These are phyloP conservation scores for Nemania diffusa DNA, from an alignment of 2,329 filamentous ascomycete genomes.

Conservation along the genomic window DNA sequence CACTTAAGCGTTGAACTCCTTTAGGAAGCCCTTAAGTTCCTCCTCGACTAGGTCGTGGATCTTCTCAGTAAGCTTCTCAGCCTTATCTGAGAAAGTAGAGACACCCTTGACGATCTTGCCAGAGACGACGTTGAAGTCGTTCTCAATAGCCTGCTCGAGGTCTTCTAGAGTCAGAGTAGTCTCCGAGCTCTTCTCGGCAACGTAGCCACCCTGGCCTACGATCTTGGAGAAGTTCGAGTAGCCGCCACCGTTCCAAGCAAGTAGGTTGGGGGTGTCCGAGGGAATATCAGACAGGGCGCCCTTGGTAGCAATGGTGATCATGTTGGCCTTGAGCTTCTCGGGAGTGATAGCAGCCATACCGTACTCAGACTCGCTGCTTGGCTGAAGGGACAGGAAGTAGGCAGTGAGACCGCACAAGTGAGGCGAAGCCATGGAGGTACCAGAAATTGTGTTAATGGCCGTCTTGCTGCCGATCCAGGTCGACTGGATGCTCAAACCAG, in stretches of 20 bases:
- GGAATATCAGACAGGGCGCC: constrained; percentile 85
- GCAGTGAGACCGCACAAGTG: constrained; percentile 96
- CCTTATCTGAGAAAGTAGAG: constrained; percentile 64
- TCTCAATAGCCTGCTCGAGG: constrained; percentile 68
- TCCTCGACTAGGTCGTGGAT: constrained; percentile 70
- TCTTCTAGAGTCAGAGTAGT: constrained; percentile 62
- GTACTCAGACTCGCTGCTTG: constrained; percentile 87
- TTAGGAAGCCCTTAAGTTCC: constrained; percentile 69
- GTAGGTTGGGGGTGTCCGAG: constrained; percentile 87
- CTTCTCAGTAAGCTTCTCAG: constrained; percentile 71
- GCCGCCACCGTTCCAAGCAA: constrained; percentile 99
- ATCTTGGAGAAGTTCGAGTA: constrained; percentile 90
- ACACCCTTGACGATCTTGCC: constrained; percentile 66
- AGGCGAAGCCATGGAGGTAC: constrained; percentile 98
- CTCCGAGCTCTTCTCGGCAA: constrained; percentile 57
- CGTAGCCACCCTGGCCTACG: constrained; percentile 77
- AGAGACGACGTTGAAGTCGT: constrained; percentile 69
- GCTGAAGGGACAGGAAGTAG: constrained; percentile 98
- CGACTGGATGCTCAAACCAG: constrained; percentile 94
- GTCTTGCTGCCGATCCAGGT: constrained; percentile 98
- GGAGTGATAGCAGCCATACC: constrained; percentile 90
- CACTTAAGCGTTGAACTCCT: constrained; percentile 58
- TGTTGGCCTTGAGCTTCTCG: constrained; percentile 89
- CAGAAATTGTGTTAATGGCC: constrained; percentile 98
- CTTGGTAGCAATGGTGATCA: constrained; percentile 84